Base-by-base conservation (phyloP, 129 eudicot species). In the Tanacetum coccineum region DNA sequence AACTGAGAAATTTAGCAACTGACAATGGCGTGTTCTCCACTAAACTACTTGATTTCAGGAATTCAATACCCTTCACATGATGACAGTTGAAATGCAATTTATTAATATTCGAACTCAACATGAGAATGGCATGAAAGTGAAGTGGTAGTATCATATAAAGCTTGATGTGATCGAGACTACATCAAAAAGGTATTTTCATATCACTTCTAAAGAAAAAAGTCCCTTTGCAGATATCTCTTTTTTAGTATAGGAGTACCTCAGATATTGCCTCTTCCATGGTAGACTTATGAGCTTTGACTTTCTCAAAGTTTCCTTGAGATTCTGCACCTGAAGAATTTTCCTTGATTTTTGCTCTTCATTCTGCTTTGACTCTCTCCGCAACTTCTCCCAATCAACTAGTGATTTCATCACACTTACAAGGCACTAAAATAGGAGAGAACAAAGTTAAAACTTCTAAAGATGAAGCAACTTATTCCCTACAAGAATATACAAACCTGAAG, bases 1-100 rank as follows among this genome's bases (percentile, higher is more conserved):
- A 84, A 70, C 78, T 82, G 59, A 88, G 85, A 84, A 93, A 93
- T 13, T 88, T 83, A 49, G 98, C 98, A 82, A 93, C 89, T 74
- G 98, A 82, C 76, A 78, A 80, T 57, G 98, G 96, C 22, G 91
- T 83, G 58, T 88, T 86, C 54, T 88, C 96, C 73, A 88, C 95
- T 87, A 93, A 74, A 71, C 70, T 72, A 77, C 83, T 93, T 67
- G 87, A 80, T 49, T 88, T 82, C 59, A 93, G 68, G 79, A 86
- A 82, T 47, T 93, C 85, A 9, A 93, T 79, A 62, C 92, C 98
- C 79, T 82, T 88, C 45, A 64, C 82, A 19, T 96, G 85, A 49
- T 86, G 81, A 67, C 95, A 85, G 68, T 93, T 93, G 79, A 93
- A 93, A 96, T 93, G 95, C 78, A 67, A 47, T 14, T 64, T 15